phyloP scores from a whole-genome alignment of 75 land plant genomes.

The Selaginella tamariscina region DNA sequence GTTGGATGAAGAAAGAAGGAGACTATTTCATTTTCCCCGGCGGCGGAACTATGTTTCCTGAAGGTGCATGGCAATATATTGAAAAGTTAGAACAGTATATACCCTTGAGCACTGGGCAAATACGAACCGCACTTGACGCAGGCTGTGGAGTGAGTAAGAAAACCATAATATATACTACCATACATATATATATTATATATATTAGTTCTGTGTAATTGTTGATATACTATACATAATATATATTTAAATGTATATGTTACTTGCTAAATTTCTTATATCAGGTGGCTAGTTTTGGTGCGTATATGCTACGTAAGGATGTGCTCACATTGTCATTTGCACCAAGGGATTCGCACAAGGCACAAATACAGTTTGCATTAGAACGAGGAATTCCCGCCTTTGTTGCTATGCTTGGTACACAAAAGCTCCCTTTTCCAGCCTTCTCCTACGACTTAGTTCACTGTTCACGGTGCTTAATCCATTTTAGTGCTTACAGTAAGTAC shows the following conservation, averaged over 20 bases:
- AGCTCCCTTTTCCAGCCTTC: conserved; percentile 65
- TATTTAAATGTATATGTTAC: background rate
- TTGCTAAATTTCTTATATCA: conserved; percentile 23
- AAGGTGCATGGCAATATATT: conserved; percentile 66
- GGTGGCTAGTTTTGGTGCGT: conserved; percentile 92
- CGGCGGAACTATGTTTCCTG: conserved; percentile 91
- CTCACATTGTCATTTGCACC: conserved; percentile 73
- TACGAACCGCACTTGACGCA: conserved; percentile 83
- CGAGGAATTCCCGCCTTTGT: conserved; percentile 79
- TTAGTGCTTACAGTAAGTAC: conserved; percentile 66
- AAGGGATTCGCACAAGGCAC: conserved; percentile 81
- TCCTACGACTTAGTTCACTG: conserved; percentile 73
- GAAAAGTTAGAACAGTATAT: conserved; percentile 63
- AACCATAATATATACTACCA: too few species aligned
- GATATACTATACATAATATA: too few species aligned
- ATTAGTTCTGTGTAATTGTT: too few species aligned
- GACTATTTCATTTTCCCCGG: conserved; percentile 78
- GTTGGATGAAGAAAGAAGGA: conserved; percentile 86
- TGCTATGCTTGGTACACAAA: conserved; percentile 73
- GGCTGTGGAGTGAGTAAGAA: conserved; percentile 62
- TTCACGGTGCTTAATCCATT: conserved; percentile 75
- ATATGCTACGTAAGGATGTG: conserved; percentile 40
- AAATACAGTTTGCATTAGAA: conserved; percentile 81
- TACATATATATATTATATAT: too few species aligned
- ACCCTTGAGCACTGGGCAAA: conserved; percentile 39